A percentile compares a stretch with the other conserved stretches of the same genome.
phyloP scores from a whole-genome alignment of 441 rosid genomes.

The Jatropha multifida region DNA sequence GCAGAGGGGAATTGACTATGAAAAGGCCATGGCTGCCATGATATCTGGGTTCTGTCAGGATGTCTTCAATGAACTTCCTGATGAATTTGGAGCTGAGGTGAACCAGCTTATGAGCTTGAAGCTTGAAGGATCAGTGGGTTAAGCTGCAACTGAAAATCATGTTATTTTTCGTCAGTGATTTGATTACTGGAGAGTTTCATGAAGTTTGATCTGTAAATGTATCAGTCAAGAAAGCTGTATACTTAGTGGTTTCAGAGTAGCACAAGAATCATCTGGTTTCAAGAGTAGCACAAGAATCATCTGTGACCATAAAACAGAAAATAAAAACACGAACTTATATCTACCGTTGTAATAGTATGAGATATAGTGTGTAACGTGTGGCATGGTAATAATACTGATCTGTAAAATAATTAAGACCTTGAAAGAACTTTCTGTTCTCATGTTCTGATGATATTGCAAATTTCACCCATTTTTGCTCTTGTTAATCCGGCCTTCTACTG shows the following conservation, averaged over 20 bases:
- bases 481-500: no score
- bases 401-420: not conserved
- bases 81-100: constrained; percentile 93
- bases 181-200: not conserved
- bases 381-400: not conserved
- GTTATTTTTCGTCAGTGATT: not conserved
- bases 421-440: not conserved
- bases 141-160: constrained; percentile 15
- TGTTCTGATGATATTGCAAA: not conserved
- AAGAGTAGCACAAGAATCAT: not conserved
- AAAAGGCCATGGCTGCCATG: constrained; percentile 98
- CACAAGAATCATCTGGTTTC: not conserved
- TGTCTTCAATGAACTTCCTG: constrained; percentile 90
- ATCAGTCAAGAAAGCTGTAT: not conserved
- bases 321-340: not conserved
- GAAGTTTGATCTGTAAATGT: constrained; percentile 17
- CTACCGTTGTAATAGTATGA: not conserved
- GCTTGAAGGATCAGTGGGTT: constrained; percentile 95
- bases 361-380: not conserved
- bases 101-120: constrained; percentile 90
- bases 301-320: not conserved
- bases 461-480: no score
- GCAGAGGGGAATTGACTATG: constrained; percentile 88
- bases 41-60: constrained; percentile 91
- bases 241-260: not conserved